phyloP scores from a whole-genome alignment of 2,329 filamentous ascomycete genomes.

The Fusarium sp. region DNA sequence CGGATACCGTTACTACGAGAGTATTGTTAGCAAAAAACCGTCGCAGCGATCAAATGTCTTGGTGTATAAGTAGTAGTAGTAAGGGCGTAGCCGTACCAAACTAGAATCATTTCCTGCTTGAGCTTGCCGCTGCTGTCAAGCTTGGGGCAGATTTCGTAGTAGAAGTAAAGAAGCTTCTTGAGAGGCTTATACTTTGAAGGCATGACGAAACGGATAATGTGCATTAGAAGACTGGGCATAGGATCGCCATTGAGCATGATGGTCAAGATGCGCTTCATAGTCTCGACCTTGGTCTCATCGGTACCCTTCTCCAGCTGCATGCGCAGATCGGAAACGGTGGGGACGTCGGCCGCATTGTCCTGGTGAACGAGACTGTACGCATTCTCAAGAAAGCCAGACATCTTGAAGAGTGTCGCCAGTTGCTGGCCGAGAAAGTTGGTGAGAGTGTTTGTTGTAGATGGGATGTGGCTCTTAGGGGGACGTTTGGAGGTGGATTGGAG shows the following conservation, averaged over 20 bases:
- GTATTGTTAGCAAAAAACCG: constrained; percentile 14
- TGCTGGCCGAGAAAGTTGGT: constrained; percentile 34
- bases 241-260: constrained; percentile 98
- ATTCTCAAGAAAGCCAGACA: constrained; percentile 95
- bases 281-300: constrained; percentile 92
- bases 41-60: background rate
- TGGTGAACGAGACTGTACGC: constrained; percentile 97
- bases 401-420: constrained; percentile 60
- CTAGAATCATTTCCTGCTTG: constrained; percentile 99
- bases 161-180: constrained; percentile 99
- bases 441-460: constrained; percentile 40
- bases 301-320: constrained; percentile 93
- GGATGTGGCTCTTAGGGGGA: constrained; percentile 44
- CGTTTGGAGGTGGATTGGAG: constrained; percentile 39
- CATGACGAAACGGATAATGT: constrained; percentile 99
- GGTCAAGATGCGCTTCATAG: constrained; percentile 94
- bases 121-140: constrained; percentile 91
- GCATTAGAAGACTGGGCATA: constrained; percentile 96
- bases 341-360: constrained; percentile 95
- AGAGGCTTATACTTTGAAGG: constrained; percentile 95
- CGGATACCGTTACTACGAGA: constrained; percentile 89
- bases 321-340: constrained; percentile 89
- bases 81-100: constrained; percentile 72
- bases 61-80: background rate
- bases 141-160: constrained; percentile 99